These are phyloP conservation scores for Paramyrothecium roridum DNA, from an alignment of 2,329 filamentous ascomycete species.

Conservation along the genomic window DNA sequence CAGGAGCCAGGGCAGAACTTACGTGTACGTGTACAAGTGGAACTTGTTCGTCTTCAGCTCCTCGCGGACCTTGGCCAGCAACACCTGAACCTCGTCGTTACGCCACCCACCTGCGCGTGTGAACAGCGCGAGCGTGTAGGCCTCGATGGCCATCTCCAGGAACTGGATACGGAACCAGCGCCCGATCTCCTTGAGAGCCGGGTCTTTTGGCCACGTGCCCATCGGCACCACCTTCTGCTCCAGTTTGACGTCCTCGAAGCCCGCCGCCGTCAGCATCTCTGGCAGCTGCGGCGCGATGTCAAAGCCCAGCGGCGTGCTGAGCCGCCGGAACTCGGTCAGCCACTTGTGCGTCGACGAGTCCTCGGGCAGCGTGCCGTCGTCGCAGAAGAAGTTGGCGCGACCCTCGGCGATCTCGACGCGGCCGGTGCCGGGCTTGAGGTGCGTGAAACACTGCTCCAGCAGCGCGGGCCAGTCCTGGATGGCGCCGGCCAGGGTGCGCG, in stretches of 20 bases:
- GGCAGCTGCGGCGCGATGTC: slow-evolving; percentile 31
- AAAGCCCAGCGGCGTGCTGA: slow-evolving; percentile 33
- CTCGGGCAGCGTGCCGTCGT: slow-evolving; percentile 32
- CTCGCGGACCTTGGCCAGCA: slow-evolving; percentile 39
- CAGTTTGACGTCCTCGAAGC: slow-evolving; percentile 28
- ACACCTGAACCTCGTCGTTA: slow-evolving; percentile 34
- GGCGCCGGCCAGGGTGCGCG: slow-evolving; percentile 24
- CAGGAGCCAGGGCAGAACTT: neutral
- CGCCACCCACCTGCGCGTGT: slow-evolving; percentile 33
- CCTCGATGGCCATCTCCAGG: slow-evolving; percentile 40
- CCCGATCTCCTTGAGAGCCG: slow-evolving; percentile 31
- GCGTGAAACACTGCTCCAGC: slow-evolving; percentile 20
- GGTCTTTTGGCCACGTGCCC: slow-evolving; percentile 34
- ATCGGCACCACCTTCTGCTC: slow-evolving; percentile 26
- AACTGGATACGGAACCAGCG: slow-evolving; percentile 29
- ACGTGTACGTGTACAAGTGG: neutral
- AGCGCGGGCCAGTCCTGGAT: slow-evolving; percentile 27
- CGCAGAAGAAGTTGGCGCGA: slow-evolving; percentile 33
- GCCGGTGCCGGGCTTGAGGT: slow-evolving; percentile 28
- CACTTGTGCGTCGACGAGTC: slow-evolving; percentile 36
- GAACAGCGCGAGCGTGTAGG: slow-evolving; percentile 36
- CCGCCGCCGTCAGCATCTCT: slow-evolving; percentile 34
- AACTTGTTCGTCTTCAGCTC: neutral
- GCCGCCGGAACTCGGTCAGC: slow-evolving; percentile 30
- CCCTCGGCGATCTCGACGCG: slow-evolving; percentile 37